Conservation (phyloP, 495 filamentous ascomycete species). For the Lasiosphaeriaceae sp. region DNA sequence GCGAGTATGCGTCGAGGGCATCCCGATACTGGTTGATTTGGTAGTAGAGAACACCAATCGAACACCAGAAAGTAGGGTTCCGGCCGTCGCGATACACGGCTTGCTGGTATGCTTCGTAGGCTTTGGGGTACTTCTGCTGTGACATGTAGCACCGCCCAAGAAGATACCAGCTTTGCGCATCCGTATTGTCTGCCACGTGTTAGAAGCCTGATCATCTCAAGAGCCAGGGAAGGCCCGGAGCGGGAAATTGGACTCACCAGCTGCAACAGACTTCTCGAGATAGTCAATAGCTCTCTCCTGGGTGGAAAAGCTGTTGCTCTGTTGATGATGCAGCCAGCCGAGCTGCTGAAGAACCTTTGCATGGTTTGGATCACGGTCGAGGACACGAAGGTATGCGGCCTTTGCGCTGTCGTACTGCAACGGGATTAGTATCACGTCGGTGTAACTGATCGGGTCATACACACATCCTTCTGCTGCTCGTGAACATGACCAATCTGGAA, state of each 20-base stretch:
- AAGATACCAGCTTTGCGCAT: slow-evolving; percentile 98
- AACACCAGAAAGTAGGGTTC: slow-evolving; percentile 99
- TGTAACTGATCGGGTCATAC: slow-evolving; percentile 29
- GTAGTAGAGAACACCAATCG: slow-evolving; percentile 98
- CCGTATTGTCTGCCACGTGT: slow-evolving; percentile 70
- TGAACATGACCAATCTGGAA: slow-evolving; percentile 99
- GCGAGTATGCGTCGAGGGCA: slow-evolving; percentile 96
- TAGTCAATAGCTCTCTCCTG: slow-evolving; percentile 97
- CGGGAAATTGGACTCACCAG: slow-evolving; percentile 58
- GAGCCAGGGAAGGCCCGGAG: neutral
- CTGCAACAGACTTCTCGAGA: slow-evolving; percentile 91
- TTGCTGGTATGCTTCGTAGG: slow-evolving; percentile 98
- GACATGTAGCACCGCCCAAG: slow-evolving; percentile 99
- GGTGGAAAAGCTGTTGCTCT: slow-evolving; percentile 80
- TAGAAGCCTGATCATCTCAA: slow-evolving; percentile 19
- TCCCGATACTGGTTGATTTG: slow-evolving; percentile 99
- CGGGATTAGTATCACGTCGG: slow-evolving; percentile 27
- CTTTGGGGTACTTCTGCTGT: slow-evolving; percentile 97
- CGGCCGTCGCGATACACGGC: slow-evolving; percentile 97
- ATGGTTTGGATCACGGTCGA: slow-evolving; percentile 92
- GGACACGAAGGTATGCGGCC: slow-evolving; percentile 83
- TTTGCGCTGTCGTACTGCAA: slow-evolving; percentile 87
- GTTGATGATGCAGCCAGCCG: slow-evolving; percentile 96
- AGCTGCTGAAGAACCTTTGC: slow-evolving; percentile 98
- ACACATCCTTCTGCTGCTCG: slow-evolving; percentile 97